A percentile compares a stretch with the other conserved stretches of the same genome.
Evolutionary conservation across 2,329 filamentous ascomycete genomes (phyloP).

Genomic region (Sclerotinia minor): DNA sequence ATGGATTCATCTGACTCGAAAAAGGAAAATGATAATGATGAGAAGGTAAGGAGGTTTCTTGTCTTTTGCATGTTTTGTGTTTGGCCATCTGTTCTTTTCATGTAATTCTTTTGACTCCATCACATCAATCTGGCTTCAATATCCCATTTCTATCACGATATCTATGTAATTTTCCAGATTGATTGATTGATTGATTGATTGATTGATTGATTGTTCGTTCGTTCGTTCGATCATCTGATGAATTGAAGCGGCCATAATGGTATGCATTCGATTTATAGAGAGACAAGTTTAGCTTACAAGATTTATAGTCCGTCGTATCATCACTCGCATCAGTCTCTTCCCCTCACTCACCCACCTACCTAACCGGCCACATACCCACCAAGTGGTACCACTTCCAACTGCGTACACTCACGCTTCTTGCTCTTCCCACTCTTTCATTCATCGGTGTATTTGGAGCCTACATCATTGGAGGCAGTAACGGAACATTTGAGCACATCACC

Average conservation of each 20-base stretch:
- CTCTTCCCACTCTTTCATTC: conserved; percentile 33
- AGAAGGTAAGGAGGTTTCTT: neutral
- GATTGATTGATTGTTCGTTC: neutral
- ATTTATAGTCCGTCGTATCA: conserved; percentile 22
- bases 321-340: conserved; percentile 19
- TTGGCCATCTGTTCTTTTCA: conserved; percentile 11
- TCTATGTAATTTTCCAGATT: neutral
- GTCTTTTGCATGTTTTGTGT: neutral
- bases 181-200: neutral
- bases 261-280: conserved; percentile 6
- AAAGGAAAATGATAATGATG: neutral
- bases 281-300: conserved; percentile 9
- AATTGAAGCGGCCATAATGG: conserved; percentile 8
- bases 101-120: no score
- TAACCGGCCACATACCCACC: conserved; percentile 13
- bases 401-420: conserved; percentile 29
- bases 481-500: conserved; percentile 30
- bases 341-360: conserved; percentile 20
- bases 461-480: conserved; percentile 31
- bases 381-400: conserved; percentile 28
- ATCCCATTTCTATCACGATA: conserved; percentile 1
- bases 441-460: conserved; percentile 29
- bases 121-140: neutral
- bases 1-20: conserved; percentile 13
- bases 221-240: neutral